phyloP scores from a whole-genome alignment of 352 stramenopile species.

The Pythium sukuiense region DNA sequence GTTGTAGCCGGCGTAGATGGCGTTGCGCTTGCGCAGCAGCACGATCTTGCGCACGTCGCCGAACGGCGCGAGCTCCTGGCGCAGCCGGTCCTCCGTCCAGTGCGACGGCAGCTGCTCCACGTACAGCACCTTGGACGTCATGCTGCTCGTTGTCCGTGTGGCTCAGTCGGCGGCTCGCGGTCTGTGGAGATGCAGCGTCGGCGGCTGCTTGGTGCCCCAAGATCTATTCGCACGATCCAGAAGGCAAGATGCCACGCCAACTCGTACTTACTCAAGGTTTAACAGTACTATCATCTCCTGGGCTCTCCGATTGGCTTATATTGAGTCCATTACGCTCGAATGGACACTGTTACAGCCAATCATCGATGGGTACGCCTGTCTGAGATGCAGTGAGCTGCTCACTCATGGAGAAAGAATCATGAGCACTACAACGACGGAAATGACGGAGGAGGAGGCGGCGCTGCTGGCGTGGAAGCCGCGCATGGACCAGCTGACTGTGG shows the following conservation, averaged over 20 bases:
- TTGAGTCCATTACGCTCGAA: not conserved
- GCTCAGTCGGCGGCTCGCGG: not conserved
- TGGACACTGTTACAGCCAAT: constrained; percentile 9
- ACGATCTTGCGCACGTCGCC: constrained; percentile 41
- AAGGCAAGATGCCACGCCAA: constrained; percentile 18
- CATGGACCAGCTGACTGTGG: constrained; percentile 59
- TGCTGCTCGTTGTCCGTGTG: constrained; percentile 2
- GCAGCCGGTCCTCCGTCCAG: constrained; percentile 44
- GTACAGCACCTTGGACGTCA: constrained; percentile 56
- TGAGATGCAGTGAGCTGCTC: not conserved
- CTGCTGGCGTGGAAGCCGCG: constrained; percentile 66
- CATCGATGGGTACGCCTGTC: constrained; percentile 8
- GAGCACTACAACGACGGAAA: constrained; percentile 9
- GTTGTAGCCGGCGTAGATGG: constrained; percentile 47
- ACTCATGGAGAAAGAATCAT: not conserved
- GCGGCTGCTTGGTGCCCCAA: constrained; percentile 9
- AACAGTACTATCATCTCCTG: not conserved
- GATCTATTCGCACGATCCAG: constrained; percentile 25
- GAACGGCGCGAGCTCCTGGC: constrained; percentile 29
- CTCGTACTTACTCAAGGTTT: constrained; percentile 9
- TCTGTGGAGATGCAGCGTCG: not conserved
- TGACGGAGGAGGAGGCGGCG: constrained; percentile 37
- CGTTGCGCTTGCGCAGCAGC: constrained; percentile 54
- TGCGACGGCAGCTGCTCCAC: constrained; percentile 47
- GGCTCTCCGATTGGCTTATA: constrained; percentile 4